These are phyloP conservation scores for Tagetes patula DNA, from an alignment of 129 eudicot species.

Conservation along the genomic window DNA sequence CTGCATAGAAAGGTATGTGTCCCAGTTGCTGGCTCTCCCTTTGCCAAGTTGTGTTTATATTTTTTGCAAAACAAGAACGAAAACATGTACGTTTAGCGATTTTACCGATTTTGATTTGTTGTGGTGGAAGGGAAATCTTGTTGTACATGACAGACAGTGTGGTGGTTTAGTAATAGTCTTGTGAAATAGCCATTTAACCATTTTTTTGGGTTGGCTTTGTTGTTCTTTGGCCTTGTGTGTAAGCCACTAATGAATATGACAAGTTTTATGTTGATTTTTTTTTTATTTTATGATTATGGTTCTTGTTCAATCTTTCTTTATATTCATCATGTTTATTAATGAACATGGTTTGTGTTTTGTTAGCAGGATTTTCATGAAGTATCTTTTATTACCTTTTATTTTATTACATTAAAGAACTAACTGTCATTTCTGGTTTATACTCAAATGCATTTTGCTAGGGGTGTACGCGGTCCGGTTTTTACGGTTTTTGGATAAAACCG, in stretches of 20 bases:
- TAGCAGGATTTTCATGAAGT: too few species aligned
- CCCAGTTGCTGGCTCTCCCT: slow-evolving; percentile 13
- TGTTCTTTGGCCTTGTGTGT: slow-evolving; percentile 21
- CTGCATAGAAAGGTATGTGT: slow-evolving; percentile 14
- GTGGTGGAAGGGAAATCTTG: slow-evolving; percentile 40
- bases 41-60: slow-evolving; percentile 36
- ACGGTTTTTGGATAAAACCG: too few species aligned
- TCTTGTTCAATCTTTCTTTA: not conserved
- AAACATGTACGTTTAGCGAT: slow-evolving; percentile 36
- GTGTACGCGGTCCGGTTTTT: too few species aligned
- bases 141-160: slow-evolving; percentile 47
- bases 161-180: slow-evolving; percentile 49
- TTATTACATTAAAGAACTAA: too few species aligned
- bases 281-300: not conserved
- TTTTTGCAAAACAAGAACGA: slow-evolving; percentile 22
- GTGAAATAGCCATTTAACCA: slow-evolving; percentile 53
- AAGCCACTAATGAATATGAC: slow-evolving; percentile 27
- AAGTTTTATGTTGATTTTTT: slow-evolving; percentile 1
- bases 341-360: too few species aligned
- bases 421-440: too few species aligned
- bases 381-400: too few species aligned
- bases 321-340: not conserved
- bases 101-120: slow-evolving; percentile 31
- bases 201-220: slow-evolving; percentile 44
- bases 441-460: too few species aligned